Base-by-base conservation (phyloP, 2,329 filamentous ascomycete genomes). In the Clonostachys sp. region DNA sequence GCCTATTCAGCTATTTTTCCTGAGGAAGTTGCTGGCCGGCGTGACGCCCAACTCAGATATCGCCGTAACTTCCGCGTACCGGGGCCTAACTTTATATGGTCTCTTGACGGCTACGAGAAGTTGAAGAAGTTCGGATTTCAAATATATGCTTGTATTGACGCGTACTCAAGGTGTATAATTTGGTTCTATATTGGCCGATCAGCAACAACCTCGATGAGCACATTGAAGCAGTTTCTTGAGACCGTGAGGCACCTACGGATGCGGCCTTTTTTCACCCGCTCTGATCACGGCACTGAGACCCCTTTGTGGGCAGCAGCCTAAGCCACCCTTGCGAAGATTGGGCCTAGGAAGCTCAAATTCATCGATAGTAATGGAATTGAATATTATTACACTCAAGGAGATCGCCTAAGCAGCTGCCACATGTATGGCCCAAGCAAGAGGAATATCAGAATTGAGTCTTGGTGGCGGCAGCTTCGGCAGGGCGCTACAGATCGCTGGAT, bases 121-220 rank as follows among this genome's bases (percentile, higher is more conserved):
- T 38, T 46, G 34, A 46, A 40, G 34, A 13, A 30, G 18, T 46
- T 40, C 34, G 17, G 18, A 12, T 18, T 46, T 20, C 17, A 46
- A 41, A 41, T 46, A n/a, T 46, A 46, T 41, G 34, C 10, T 14
- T 46, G 41, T 46, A 46, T 46, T 46, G 41, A 46, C 41, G 41
- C 6, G 10, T 46, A 46, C 16, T 46, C 8, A 40, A 30, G 20
- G 24, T 46, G 34, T 46, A 46, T 46, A 41, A 46, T 34, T 41
- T 46, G 41, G 4, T 46, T 46, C 34, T 46, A 41, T 41, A 18
- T 41, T 41, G 34, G 35, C 14, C 12, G 12, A 7, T 46, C 17
- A 20, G 38, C 12, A 30, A 40, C 33, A 24, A 43, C 30, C 5
- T 30, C n/a, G 6, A 10, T 43, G 6, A 43, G 30, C 41, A 46